Conservation (phyloP, 352 stramenopile genomes). For the Phytopythium chamaehyphon region DNA sequence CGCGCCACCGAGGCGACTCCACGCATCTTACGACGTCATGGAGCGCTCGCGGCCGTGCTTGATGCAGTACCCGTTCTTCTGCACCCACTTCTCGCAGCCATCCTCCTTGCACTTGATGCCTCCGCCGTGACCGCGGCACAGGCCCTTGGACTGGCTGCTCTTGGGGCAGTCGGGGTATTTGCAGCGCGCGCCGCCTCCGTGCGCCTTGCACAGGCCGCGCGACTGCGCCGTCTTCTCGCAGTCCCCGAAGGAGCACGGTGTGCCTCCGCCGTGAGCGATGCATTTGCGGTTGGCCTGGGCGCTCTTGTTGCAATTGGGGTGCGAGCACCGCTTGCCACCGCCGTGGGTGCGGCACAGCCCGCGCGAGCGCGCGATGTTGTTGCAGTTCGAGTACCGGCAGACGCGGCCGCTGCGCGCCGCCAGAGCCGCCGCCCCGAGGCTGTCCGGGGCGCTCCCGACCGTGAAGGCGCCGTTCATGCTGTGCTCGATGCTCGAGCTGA, state of each 20-base stretch:
- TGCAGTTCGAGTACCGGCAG: constrained; percentile 79
- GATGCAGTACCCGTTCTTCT: constrained; percentile 89
- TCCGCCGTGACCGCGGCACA: constrained; percentile 78
- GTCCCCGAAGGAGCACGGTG: constrained; percentile 79
- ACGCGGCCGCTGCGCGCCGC: constrained; percentile 59
- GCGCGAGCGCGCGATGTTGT: constrained; percentile 79
- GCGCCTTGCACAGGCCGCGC: constrained; percentile 77
- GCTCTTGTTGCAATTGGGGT: constrained; percentile 83
- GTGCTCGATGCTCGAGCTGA: constrained; percentile 67
- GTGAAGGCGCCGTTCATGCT: constrained; percentile 15
- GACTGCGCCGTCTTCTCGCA: constrained; percentile 88
- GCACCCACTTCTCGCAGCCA: constrained; percentile 85
- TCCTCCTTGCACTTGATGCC: constrained; percentile 87
- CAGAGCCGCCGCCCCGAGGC: constrained; percentile 1
- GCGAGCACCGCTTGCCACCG: constrained; percentile 74
- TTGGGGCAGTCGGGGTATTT: constrained; percentile 86
- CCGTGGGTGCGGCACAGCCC: constrained; percentile 74
- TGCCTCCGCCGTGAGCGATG: constrained; percentile 82
- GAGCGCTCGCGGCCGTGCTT: constrained; percentile 79
- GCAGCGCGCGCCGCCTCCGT: constrained; percentile 76
- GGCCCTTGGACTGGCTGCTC: constrained; percentile 77
- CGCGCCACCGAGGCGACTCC: background rate
- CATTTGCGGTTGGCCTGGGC: constrained; percentile 88
- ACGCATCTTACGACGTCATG: constrained; percentile 45
- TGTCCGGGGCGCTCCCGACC: constrained; percentile 7